Evolutionary conservation across 768 basidiomycete species (phyloP), one percentile per base, ranked within the genome.

Genomic region (Hericium erinaceus): DNA sequence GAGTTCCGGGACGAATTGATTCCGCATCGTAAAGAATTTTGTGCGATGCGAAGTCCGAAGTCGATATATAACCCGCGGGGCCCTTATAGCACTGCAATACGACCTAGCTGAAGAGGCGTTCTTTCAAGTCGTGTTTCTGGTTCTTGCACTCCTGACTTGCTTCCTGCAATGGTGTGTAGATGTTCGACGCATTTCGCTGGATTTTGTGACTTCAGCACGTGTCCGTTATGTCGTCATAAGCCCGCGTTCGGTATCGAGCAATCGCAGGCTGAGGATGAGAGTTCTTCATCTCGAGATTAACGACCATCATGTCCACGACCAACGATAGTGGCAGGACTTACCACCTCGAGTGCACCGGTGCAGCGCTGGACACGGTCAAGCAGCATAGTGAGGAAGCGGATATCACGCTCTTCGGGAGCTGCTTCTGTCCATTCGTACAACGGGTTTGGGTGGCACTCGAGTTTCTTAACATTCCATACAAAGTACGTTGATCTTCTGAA

Each of bases 351-450:
- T 75, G 74, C 60, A 78, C 78, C 0, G 80, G 80, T 11, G 65
- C 64, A 6, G 88, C 88, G 0, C 71, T 85, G 18, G 70, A 75
- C 2, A 89, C 85, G 0, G 82, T 76, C 15, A 68, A 80, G 22
- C 69, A 66, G 0, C 87, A 87, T 53, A 57, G 67, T 20, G 64
- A 60, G 13, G 72, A 76, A 2, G 68, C 77, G 63, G 77, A 82
- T 54, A 81, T 87, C 60, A 84, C 80, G 0, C 74, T 92, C 22
- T 91, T 89, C 61, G 83, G 75, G 9, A 77, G 80, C 54, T 89
- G 85, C 66, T 89, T 89, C 65, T 90, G 88, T 66, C 87, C 88
- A 0, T 92, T 91, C 65, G 89, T 91, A 2, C 89, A 92, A 68
- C 77, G 90, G 15, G 87, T 81, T 2, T 93, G 91, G 90, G 77